phyloP scores from a whole-genome alignment of 768 basidiomycete species.

The Sporobolomyces roseus region DNA sequence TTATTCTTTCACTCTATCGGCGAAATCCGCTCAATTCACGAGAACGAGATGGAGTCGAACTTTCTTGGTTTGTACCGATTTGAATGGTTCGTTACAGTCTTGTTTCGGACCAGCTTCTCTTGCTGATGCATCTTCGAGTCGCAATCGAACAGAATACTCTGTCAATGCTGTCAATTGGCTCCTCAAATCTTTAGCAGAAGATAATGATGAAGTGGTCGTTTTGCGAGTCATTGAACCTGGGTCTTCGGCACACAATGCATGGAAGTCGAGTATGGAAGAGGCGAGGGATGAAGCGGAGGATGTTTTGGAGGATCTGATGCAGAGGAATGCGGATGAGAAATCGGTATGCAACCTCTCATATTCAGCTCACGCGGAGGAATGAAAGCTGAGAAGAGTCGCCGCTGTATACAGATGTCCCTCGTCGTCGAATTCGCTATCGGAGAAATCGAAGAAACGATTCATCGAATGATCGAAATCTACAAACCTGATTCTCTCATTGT shows the following conservation, averaged over 20 bases:
- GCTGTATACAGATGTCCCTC: conserved; percentile 63
- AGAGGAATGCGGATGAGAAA: conserved; percentile 72
- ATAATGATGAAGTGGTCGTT: conserved; percentile 78
- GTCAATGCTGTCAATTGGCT: conserved; percentile 85
- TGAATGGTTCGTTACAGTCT: conserved; percentile 43
- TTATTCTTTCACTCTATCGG: conserved; percentile 49
- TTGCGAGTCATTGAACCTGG: conserved; percentile 86
- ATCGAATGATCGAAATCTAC: conserved; percentile 60
- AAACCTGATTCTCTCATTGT: conserved; percentile 89
- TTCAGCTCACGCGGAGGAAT: conserved; percentile 1
- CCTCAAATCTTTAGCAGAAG: conserved; percentile 68
- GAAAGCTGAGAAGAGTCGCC: background rate
- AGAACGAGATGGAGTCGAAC: conserved; percentile 73
- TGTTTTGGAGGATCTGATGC: conserved; percentile 73
- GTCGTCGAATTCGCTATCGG: conserved; percentile 94
- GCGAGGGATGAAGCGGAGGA: conserved; percentile 77
- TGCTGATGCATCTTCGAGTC: background rate
- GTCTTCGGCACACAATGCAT: conserved; percentile 27
- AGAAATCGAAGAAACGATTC: conserved; percentile 78
- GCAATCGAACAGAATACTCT: conserved; percentile 62
- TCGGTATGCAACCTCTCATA: conserved; percentile 54
- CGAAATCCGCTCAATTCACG: conserved; percentile 75
- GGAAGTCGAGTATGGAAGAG: conserved; percentile 54
- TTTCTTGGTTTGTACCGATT: conserved; percentile 81
- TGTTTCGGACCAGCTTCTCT: no score